Evolutionary conservation across 306 rosid genomes (phyloP).

Genomic region (Myrica gale): DNA sequence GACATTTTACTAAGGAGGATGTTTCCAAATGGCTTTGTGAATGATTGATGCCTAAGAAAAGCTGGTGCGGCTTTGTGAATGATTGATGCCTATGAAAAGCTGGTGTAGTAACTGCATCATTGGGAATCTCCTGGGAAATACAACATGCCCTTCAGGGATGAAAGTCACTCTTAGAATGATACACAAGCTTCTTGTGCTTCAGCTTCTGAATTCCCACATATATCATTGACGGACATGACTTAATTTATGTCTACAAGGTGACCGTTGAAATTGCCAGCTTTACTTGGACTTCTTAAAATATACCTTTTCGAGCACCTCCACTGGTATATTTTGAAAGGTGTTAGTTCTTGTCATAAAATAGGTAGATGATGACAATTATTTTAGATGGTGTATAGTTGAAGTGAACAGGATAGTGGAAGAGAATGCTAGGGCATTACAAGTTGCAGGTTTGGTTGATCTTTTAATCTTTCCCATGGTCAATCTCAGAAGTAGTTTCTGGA

Average conservation of each 20-base stretch:
- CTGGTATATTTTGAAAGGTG: background rate
- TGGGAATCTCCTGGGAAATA: background rate
- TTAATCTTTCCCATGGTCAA: no score
- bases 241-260: background rate
- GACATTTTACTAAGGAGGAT: background rate
- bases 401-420: no score
- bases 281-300: background rate
- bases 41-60: background rate
- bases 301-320: background rate
- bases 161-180: background rate
- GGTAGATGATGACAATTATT: no score
- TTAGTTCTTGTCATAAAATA: background rate
- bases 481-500: no score
- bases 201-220: background rate
- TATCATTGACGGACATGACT: background rate
- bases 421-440: no score
- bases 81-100: background rate
- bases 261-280: background rate
- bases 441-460: no score
- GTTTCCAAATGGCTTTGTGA: background rate
- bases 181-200: no score
- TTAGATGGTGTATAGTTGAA: no score
- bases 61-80: background rate
- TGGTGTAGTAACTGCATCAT: background rate
- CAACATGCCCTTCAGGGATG: background rate